Evolutionary conservation across 2,329 filamentous ascomycete genomes (phyloP), one percentile per base, ranked within the genome.

Genomic region (Leptographium lundbergii): DNA sequence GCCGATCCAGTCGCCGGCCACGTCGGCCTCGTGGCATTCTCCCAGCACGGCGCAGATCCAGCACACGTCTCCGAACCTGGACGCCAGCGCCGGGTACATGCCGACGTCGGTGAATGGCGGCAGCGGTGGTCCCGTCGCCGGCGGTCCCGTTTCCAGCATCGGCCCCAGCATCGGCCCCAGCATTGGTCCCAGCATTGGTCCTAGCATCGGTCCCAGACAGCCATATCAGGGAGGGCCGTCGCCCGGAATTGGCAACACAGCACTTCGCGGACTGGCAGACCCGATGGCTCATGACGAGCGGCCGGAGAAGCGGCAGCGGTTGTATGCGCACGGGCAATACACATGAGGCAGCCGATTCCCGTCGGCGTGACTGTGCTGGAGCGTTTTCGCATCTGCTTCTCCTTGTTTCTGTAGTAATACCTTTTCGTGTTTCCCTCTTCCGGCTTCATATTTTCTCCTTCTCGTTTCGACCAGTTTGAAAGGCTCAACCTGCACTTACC

Each of bases 1-100:
- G 2, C 78, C 79, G n/a, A 78, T 80, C 60, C 77, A 79, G 59
- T 80, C 79, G 3, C 77, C 79, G 22, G 69, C 76, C 11, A 76
- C 75, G 39, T 73, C 72, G 47, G 70, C 69, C 59, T 77, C 69
- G 58, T 81, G 70, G 79, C 75, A 72, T 71, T 81, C 79, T 13
- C 79, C 80, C 0, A 73, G 74, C 27, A 47, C 51, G 2, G 52
- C 56, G 19, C 77, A 80, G 59, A 72, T 81, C 66, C 72, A 75
- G 19, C 78, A 81, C 59, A 69, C 74, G 2, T 78, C 77, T 11
- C 77, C 77, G 1, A 73, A 72, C 34, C 69, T 81, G 56, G 75
- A 76, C 34, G 72, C 75, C 52, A 71, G 53, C 24, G 74, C 72
- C 42, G 70, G 72, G n/a, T 81, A 79, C 59, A 64, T 76, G 59